Evolutionary conservation across 805 yeast genomes (phyloP).

Genomic region (Ogataea allantospora): DNA sequence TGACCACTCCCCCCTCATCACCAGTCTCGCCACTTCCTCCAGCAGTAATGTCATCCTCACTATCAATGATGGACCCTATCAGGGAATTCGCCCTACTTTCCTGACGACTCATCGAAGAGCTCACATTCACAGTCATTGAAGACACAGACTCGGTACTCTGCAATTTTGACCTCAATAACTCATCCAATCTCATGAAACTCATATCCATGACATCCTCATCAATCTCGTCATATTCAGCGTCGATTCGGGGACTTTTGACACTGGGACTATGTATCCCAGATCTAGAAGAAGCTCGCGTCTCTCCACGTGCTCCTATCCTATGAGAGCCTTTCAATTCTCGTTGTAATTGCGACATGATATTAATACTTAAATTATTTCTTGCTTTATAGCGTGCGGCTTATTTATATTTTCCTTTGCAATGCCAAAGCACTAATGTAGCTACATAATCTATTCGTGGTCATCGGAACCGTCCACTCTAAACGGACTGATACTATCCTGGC

Average conservation of each 20-base stretch:
- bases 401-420: neutral
- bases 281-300: slow-evolving; percentile 21
- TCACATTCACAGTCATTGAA: neutral
- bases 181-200: slow-evolving; percentile 23
- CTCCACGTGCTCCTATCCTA: slow-evolving; percentile 1
- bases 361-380: neutral
- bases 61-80: slow-evolving; percentile 22
- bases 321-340: slow-evolving; percentile 15
- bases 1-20: slow-evolving; percentile 14
- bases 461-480: slow-evolving; percentile 14
- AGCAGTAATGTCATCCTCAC: slow-evolving; percentile 13
- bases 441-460: slow-evolving; percentile 4
- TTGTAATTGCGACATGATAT: slow-evolving; percentile 21
- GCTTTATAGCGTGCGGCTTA: slow-evolving; percentile 7
- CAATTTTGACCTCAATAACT: slow-evolving; percentile 17
- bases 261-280: slow-evolving; percentile 16
- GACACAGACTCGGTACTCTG: slow-evolving; percentile 9
- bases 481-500: slow-evolving; percentile 22
- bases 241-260: slow-evolving; percentile 11
- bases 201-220: slow-evolving; percentile 23
- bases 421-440: neutral
- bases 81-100: slow-evolving; percentile 30
- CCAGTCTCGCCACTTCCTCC: slow-evolving; percentile 6
- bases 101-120: slow-evolving; percentile 17
- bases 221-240: slow-evolving; percentile 19